Percentiles rank a stretch among this genome's conserved stretches.
phyloP scores from a whole-genome alignment of 2,329 filamentous ascomycete species.

The Cercospora sp. region DNA sequence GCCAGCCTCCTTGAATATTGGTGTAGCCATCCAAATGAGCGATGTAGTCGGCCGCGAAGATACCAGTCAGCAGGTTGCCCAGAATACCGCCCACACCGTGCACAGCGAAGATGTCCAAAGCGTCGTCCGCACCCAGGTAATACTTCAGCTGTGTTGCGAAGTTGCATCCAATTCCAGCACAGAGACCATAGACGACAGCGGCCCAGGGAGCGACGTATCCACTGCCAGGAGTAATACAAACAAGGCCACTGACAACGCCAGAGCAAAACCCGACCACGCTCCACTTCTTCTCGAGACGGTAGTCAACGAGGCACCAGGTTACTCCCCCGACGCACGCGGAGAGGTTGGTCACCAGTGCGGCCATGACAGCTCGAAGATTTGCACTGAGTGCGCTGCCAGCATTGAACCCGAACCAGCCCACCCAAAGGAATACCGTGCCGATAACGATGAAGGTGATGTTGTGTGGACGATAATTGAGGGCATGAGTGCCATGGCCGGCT shows the following conservation, averaged over 20 bases:
- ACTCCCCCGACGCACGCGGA: slow-evolving; percentile 81
- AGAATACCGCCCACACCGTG: slow-evolving; percentile 76
- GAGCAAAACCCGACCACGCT: slow-evolving; percentile 92
- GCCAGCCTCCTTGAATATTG: slow-evolving; percentile 72
- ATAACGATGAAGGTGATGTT: slow-evolving; percentile 92
- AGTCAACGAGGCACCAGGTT: slow-evolving; percentile 87
- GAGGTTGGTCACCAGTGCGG: slow-evolving; percentile 80
- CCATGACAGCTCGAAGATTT: slow-evolving; percentile 77
- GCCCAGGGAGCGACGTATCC: slow-evolving; percentile 85
- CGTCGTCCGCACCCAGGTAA: slow-evolving; percentile 75
- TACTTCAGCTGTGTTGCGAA: slow-evolving; percentile 93
- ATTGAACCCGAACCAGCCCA: slow-evolving; percentile 97
- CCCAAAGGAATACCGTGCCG: slow-evolving; percentile 91
- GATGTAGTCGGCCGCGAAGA: slow-evolving; percentile 84
- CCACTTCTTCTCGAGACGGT: slow-evolving; percentile 86
- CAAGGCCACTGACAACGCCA: slow-evolving; percentile 81
- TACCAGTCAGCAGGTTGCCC: slow-evolving; percentile 74
- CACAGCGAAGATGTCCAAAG: slow-evolving; percentile 84
- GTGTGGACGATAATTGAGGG: slow-evolving; percentile 88
- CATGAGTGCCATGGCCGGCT: slow-evolving; percentile 79
- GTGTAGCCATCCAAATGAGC: slow-evolving; percentile 73
- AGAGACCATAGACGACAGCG: slow-evolving; percentile 73
- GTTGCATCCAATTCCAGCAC: slow-evolving; percentile 77
- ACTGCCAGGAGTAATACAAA: slow-evolving; percentile 84
- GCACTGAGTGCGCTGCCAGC: slow-evolving; percentile 85